Evolutionary conservation across 1,139 yeast species (phyloP).

Genomic region (Barnettozyma hawaiiensis): DNA sequence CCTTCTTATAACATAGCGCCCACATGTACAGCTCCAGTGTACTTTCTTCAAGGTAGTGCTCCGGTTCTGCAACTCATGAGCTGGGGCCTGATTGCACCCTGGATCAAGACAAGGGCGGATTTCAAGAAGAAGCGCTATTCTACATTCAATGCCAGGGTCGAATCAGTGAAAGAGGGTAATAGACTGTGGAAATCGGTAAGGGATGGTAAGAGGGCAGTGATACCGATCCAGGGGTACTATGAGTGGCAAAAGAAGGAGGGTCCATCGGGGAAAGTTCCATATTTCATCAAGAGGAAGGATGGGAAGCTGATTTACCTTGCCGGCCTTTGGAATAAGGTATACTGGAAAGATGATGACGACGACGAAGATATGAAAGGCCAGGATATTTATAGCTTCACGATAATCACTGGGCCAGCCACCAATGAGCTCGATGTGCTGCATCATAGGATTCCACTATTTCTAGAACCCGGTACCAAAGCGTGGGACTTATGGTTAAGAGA

Average conservation of each 20-base stretch:
- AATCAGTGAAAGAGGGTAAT: slow-evolving; percentile 40
- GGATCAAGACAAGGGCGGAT: slow-evolving; percentile 35
- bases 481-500: slow-evolving; percentile 62
- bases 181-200: slow-evolving; percentile 47
- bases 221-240: slow-evolving; percentile 78
- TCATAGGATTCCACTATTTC: slow-evolving; percentile 66
- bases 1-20: slow-evolving; percentile 48
- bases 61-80: slow-evolving; percentile 39
- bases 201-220: slow-evolving; percentile 49
- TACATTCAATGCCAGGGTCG: slow-evolving; percentile 63
- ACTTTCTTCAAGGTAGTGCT: slow-evolving; percentile 15
- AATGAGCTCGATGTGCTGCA: slow-evolving; percentile 64
- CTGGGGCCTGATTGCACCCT: slow-evolving; percentile 58
- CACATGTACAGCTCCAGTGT: slow-evolving; percentile 42
- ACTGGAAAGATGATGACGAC: slow-evolving; percentile 26
- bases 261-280: slow-evolving; percentile 41
- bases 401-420: slow-evolving; percentile 69
- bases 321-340: slow-evolving; percentile 48
- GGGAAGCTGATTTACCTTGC: slow-evolving; percentile 58
- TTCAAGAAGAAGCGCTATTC: slow-evolving; percentile 30
- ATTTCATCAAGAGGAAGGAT: slow-evolving; percentile 53
- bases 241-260: slow-evolving; percentile 56
- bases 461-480: slow-evolving; percentile 49
- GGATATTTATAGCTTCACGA: slow-evolving; percentile 51
- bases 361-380: slow-evolving; percentile 27